Base-by-base conservation (phyloP, 2,329 filamentous ascomycete species). In the Scleromitrula shiraiana region DNA sequence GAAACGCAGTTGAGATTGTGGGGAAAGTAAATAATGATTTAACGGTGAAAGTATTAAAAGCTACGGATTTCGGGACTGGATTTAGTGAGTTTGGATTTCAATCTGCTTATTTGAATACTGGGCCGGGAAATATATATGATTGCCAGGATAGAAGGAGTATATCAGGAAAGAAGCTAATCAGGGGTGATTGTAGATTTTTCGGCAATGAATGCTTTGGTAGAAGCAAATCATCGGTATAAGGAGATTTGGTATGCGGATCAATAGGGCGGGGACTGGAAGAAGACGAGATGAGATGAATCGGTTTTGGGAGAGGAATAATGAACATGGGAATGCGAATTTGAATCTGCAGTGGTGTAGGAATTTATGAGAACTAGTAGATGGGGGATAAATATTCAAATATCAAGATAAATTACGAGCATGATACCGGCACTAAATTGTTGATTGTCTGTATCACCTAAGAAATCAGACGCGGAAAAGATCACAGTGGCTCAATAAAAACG, bases 171-270 rank as follows among this genome's bases (percentile, higher is more conserved):
- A n/a, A n/a, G n/a, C n/a, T n/a, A n/a, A n/a, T n/a, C n/a, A n/a
- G n/a, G n/a, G n/a, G n/a, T n/a, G n/a, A n/a, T n/a, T n/a, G 4
- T 10, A 42, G 54, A 96, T 68, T 87, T 85, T 66, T 75, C 74
- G 45, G 76, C 88, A 27, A 84, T 82, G 51, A 81, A 87, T 49
- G 79, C 83, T 0, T 85, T 96, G 3, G 90, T 95, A 14, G 86
- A 96, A 50, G 83, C 81, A 29, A 93, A 88, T 27, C 90, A 96
- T 68, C 77, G 82, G 41, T 80, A 88, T 64, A 86, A 84, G 62
- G 73, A 80, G 52, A 83, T 97, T 43, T 96, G 96, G 64, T 89
- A 86, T 41, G 22, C 26, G 22, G 52, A 53, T 47, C 14, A 27
- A 5, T 22, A n/a, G 24, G 26, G 23, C 8, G 38, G 26, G 17